Evolutionary conservation across 2,329 filamentous ascomycete species (phyloP), one percentile per base, ranked within the genome.

Genomic region (Pseudopithomyces chartarum): DNA sequence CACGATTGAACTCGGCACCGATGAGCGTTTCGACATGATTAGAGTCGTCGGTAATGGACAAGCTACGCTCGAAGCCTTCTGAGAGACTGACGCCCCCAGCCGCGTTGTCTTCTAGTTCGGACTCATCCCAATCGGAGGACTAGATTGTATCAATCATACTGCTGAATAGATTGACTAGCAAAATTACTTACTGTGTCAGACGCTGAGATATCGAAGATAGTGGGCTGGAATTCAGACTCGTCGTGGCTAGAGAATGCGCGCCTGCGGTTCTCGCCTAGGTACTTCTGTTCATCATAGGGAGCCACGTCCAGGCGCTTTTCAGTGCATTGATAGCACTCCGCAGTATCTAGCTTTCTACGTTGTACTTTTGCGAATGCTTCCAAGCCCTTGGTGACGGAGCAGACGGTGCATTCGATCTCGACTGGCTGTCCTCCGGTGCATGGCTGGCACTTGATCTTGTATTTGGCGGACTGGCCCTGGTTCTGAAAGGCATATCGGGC

Each of bases 301-400:
- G 67, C 57, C 0, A 63, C 58, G 1, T 54, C 59, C 6, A 73
- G 50, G 34, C 68, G 70, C 10, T 56, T 38, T 1, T 73, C 65
- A 15, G 69, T 66, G 55, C 75, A 77, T 6, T 50, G 58, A 40
- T 63, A 72, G 60, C 74, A 77, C 51, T 57, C 65, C 23, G 78
- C 79, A 38, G 63, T 66, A 55, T 81, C 82, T 1, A 77, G 75
- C 39, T 79, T 77, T 26, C 65, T 71, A 13, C 82, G 76, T 69
- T 84, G 80, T 6, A 62, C 61, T 59, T 82, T 85, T 17, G 80
- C 78, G 60, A 85, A 87, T 0, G 74, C 72, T 6, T 81, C 78
- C 2, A 84, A 55, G 0, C 76, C 71, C 62, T 84, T 84, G 1
- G 70, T 76, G 54, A 76, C 64, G 19, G 75, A 67, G 63, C 84